Base-by-base conservation (phyloP, 202 grass and related monocot genomes). In the Panicum hallii region DNA sequence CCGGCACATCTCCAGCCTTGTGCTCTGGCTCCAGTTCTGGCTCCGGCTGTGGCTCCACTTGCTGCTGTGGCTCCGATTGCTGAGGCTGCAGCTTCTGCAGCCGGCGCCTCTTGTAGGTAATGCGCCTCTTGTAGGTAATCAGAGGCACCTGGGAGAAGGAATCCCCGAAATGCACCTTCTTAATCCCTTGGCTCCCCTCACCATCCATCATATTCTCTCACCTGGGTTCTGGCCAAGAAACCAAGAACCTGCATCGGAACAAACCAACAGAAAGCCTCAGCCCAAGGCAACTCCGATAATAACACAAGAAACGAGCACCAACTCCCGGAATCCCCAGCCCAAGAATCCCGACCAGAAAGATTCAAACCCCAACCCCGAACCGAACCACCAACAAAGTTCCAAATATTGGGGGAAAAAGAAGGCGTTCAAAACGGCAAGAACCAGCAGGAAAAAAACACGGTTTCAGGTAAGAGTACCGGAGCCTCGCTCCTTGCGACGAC, bases 101-200 rank as follows among this genome's bases (percentile, higher is more conserved):
- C 80, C 74, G 86, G 48, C 85, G 88, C 79, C 93, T 88, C 88
- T 95, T 95, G 85, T 95, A 95, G 79, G 90, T 95, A 56, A 75
- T 70, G 48, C 85, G 88, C 79, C 93, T 88, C 88, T 95, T 95
- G 85, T 95, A 95, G 79, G 90, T 95, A 56, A 75, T 70, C 34
- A 90, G 53, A 77, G 67, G 50, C 23, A 90, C 83, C 78, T 85
- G 85, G 36, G 82, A 88, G 36, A 83, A 78, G 40, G 86, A 86
- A 74, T 84, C 83, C 63, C 85, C 70, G 58, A 90, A 89, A 92
- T 95, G 89, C 88, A 92, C 62, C 79, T 85, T 74, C 56, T 23
- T 83, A 86, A 83, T 86, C 72, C 77, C 66, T 84, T 88, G 78
- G 19, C 48, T 74, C 77, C 44, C 81, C 56, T 65, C 84, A 67